Evolutionary conservation across 2,329 filamentous ascomycete genomes (phyloP).

Genomic region (Orbilia javanica): DNA sequence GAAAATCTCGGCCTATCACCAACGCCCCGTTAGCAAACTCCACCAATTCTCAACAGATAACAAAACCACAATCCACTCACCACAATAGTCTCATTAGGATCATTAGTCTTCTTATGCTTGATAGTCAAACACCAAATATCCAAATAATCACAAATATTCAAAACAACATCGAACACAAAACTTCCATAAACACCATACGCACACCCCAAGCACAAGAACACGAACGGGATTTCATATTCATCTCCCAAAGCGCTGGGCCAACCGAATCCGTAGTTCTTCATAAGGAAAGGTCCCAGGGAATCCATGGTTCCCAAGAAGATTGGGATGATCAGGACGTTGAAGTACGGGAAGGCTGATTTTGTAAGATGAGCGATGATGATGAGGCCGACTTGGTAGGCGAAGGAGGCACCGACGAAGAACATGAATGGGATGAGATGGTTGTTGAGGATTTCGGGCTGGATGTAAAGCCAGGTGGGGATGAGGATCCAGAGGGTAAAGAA

Average conservation of each 20-base stretch:
- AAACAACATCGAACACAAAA: conserved; percentile 96
- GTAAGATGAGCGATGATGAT: conserved; percentile 96
- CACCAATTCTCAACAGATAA: not conserved
- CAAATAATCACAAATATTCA: conserved; percentile 96
- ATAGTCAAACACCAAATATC: conserved; percentile 99
- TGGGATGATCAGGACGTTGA: conserved; percentile 84
- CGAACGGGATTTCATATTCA: conserved; percentile 87
- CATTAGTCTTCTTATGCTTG: conserved; percentile 73
- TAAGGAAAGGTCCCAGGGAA: conserved; percentile 78
- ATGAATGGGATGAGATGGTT: conserved; percentile 89
- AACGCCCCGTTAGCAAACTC: conserved; percentile 9
- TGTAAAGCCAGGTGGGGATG: conserved; percentile 81
- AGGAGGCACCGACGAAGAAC: conserved; percentile 88
- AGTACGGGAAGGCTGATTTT: conserved; percentile 87
- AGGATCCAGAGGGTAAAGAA: conserved; percentile 83
- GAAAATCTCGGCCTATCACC: conserved; percentile 46
- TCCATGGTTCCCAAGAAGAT: conserved; percentile 84
- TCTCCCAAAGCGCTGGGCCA: conserved; percentile 82
- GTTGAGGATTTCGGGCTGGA: conserved; percentile 85
- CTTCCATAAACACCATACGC: conserved; percentile 94
- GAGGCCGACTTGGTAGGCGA: conserved; percentile 93
- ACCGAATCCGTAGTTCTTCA: conserved; percentile 70
- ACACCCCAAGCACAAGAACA: conserved; percentile 87
- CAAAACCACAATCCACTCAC: conserved; percentile 28
- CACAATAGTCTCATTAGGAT: conserved; percentile 53